Percentiles rank a stretch among this genome's conserved stretches.
Conservation (phyloP, 1,284 basidiomycete genomes). For the Naganishia albida region DNA sequence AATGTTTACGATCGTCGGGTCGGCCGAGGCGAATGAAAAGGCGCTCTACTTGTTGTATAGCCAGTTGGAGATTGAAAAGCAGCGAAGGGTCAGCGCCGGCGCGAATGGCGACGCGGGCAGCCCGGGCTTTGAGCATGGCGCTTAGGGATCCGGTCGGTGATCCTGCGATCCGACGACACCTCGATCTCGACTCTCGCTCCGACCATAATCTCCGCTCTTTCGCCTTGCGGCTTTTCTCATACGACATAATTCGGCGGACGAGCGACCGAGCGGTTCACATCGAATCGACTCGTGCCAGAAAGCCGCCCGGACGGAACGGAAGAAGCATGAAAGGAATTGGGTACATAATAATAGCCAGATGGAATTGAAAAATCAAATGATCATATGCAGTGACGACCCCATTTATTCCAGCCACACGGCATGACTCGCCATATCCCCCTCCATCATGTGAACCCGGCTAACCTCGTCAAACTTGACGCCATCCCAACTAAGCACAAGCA, state of each 20-base stretch:
- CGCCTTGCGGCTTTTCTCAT: too few relatives aligned
- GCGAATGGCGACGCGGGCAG: slow-evolving; percentile 11
- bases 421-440: slow-evolving; percentile 39
- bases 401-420: slow-evolving; percentile 41
- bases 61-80: slow-evolving; percentile 93
- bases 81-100: slow-evolving; percentile 68
- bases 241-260: too few relatives aligned
- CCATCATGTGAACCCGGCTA: slow-evolving; percentile 38
- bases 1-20: slow-evolving; percentile 99
- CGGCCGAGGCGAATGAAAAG: slow-evolving; percentile 93
- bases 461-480: slow-evolving; percentile 40
- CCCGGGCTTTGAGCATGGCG: slow-evolving; percentile 19
- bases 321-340: background rate
- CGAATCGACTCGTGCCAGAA: too few relatives aligned
- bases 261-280: too few relatives aligned
- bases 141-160: background rate
- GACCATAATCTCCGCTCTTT: background rate
- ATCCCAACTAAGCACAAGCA: slow-evolving; percentile 45
- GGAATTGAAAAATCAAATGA: background rate
- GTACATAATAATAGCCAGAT: background rate
- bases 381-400: background rate
- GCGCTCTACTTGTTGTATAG: slow-evolving; percentile 96
- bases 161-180: background rate
- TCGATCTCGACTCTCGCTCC: background rate
- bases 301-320: too few relatives aligned